phyloP scores from a whole-genome alignment of 2,329 filamentous ascomycete species.

The Chrysoporthe deuterocubensis region DNA sequence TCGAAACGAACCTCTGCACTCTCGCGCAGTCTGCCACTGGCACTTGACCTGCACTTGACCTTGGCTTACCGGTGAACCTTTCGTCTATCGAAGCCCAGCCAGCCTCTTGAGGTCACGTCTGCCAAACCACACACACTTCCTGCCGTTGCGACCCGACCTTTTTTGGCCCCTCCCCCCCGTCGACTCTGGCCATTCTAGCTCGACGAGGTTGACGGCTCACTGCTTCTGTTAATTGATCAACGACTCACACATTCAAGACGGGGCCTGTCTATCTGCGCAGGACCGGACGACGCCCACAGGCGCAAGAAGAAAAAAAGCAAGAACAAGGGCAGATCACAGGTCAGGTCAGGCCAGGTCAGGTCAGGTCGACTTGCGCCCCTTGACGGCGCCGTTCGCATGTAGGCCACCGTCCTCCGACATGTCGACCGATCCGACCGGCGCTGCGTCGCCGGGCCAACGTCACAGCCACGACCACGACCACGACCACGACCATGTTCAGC shows the following conservation, averaged over 20 bases:
- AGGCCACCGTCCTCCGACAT: slow-evolving; percentile 48
- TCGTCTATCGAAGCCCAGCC: not conserved
- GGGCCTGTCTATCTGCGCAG: not conserved
- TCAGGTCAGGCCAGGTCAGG: not conserved
- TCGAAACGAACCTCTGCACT: not conserved
- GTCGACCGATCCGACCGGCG: slow-evolving; percentile 60
- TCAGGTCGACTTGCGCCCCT: slow-evolving; percentile 14
- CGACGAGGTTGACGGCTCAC: not conserved
- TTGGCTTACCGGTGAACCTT: not conserved
- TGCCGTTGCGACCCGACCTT: not conserved
- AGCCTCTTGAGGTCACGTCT: slow-evolving; percentile 6
- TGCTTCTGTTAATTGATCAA: slow-evolving; percentile 6
- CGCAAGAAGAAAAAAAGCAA: not conserved
- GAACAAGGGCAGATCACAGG: not conserved
- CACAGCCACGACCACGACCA: slow-evolving; percentile 16
- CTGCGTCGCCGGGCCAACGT: slow-evolving; percentile 42
- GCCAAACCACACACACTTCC: slow-evolving; percentile 7
- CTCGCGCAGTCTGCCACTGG: not conserved
- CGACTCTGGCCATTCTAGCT: not conserved
- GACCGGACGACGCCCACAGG: not conserved
- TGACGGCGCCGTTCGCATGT: slow-evolving; percentile 45
- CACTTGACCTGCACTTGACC: not conserved
- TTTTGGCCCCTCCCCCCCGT: not conserved
- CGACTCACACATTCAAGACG: not conserved
- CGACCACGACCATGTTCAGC: slow-evolving; percentile 35